phyloP scores from a whole-genome alignment of 306 rosid species.

The Quercus wislizeni region DNA sequence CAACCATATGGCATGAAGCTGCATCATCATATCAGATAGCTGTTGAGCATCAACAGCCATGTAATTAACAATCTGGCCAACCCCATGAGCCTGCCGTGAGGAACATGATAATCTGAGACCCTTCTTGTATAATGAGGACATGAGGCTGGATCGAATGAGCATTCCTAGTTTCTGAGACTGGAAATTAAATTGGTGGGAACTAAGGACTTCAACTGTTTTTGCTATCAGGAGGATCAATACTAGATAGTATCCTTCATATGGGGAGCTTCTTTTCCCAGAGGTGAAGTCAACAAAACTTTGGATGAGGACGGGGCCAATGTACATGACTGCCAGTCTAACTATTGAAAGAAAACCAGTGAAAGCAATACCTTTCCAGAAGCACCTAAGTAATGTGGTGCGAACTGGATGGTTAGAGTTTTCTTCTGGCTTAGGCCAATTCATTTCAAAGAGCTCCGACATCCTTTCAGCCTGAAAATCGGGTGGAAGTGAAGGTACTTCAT shows the following conservation, averaged over 20 bases:
- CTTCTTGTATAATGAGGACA: slow-evolving; percentile 80
- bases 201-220: slow-evolving; percentile 67
- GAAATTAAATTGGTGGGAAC: slow-evolving; percentile 87
- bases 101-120: slow-evolving; percentile 78
- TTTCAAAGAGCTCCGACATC: slow-evolving; percentile 61
- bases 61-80: slow-evolving; percentile 91
- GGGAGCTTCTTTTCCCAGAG: slow-evolving; percentile 69
- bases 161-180: slow-evolving; percentile 85
- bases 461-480: slow-evolving; percentile 22
- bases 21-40: slow-evolving; percentile 89
- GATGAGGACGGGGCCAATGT: slow-evolving; percentile 74
- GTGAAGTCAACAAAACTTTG: slow-evolving; percentile 78
- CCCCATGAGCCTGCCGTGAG: slow-evolving; percentile 79
- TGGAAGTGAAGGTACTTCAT: slow-evolving; percentile 46
- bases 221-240: slow-evolving; percentile 63
- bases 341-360: slow-evolving; percentile 79
- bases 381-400: slow-evolving; percentile 59
- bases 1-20: slow-evolving; percentile 83
- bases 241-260: slow-evolving; percentile 78
- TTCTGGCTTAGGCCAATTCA: slow-evolving; percentile 74
- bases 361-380: slow-evolving; percentile 68
- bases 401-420: slow-evolving; percentile 75
- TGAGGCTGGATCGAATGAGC: slow-evolving; percentile 79
- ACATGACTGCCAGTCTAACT: slow-evolving; percentile 62
- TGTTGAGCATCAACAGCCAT: slow-evolving; percentile 96